Evolutionary conservation across 163 green algal species (phyloP), one percentile per base, ranked within the genome.

Genomic region (Scenedesmus sp.): DNA sequence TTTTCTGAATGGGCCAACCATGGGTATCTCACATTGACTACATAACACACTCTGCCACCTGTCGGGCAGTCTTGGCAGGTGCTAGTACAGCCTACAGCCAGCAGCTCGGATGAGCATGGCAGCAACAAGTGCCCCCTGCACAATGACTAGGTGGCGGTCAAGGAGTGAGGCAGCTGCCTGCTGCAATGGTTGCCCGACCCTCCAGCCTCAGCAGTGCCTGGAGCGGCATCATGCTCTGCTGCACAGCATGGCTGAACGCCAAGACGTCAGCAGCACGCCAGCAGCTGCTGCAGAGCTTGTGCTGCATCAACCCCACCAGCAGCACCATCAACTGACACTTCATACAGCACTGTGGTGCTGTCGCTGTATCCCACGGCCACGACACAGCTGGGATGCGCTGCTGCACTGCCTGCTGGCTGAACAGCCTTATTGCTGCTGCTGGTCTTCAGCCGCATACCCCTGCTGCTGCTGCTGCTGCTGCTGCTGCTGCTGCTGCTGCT

Each of bases 401-500:
- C 65, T 40, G 65, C 65, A 76, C 12, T 76, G 65, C 65, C 30
- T 1, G 51, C 24, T 6, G 33, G 42, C 33, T 79, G 46, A 86
- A 37, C 12, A 49, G 49, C n/a, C 20, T 35, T 85, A 33, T 30
- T 46, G 83, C 53, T 43, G 83, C 56, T 56, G 53, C 53, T 61
- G 61, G 33, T 16, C 2, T 26, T 51, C 1, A 40, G 56, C 18
- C 37, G 35, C 40, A 43, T 53, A 16, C 12, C 9, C 37, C 84
- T 82, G 73, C 37, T 82, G 42, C 84, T 9, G 33, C 40, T 81
- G 65, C 35, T 89, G 40, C 83, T 89, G n/a, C 83, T 59, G 59
- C 72, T 76, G 22, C 35, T 81, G 83, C 83, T 78, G 83, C 15
- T 61, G n/a, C 51, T 85, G 80, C 80, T 85, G 44, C 44, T 85